phyloP scores from a whole-genome alignment of 202 grass and related monocot genomes.

The Musa balbisiana region DNA sequence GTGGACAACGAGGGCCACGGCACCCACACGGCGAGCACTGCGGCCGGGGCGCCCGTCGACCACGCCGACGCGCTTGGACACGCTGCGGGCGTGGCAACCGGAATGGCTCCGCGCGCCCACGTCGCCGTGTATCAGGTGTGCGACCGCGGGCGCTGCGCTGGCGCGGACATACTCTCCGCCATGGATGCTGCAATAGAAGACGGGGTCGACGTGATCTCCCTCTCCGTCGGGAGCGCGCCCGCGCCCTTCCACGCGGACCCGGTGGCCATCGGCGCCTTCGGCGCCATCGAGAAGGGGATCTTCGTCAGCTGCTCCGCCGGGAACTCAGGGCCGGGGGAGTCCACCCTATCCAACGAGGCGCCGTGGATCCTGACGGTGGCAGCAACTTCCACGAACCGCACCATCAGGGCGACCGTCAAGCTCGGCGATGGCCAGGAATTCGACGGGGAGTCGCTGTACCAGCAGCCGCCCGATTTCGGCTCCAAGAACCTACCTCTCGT shows the following conservation, averaged over 20 bases:
- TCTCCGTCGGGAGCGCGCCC: constrained; percentile 11
- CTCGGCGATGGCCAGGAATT: constrained; percentile 9
- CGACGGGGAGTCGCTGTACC: constrained; percentile 14
- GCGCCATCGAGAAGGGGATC: constrained; percentile 26
- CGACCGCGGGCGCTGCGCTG: constrained; percentile 9
- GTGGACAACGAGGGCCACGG: constrained; percentile 29
- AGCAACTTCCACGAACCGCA: no score
- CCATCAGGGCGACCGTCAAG: no score
- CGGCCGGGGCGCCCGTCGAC: constrained; percentile 26
- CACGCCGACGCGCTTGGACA: constrained; percentile 4
- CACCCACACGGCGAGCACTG: constrained; percentile 38
- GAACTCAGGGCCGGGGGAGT: constrained; percentile 21
- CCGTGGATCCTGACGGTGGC: constrained; percentile 43
- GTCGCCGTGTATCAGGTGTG: constrained; percentile 49
- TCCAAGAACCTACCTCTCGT: no score
- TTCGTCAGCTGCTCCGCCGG: no score
- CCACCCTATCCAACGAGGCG: constrained; percentile 19
- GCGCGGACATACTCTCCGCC: constrained; percentile 26
- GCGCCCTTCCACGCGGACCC: not conserved
- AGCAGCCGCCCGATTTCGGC: not conserved
- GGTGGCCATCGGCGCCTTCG: constrained; percentile 27
- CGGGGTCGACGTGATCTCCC: constrained; percentile 35
- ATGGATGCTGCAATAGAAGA: constrained; percentile 36
- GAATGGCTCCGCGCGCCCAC: constrained; percentile 40
- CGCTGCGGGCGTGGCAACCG: constrained; percentile 22